Evolutionary conservation across 495 filamentous ascomycete genomes (phyloP).

Genomic region (Elaphomyces granulatus): DNA sequence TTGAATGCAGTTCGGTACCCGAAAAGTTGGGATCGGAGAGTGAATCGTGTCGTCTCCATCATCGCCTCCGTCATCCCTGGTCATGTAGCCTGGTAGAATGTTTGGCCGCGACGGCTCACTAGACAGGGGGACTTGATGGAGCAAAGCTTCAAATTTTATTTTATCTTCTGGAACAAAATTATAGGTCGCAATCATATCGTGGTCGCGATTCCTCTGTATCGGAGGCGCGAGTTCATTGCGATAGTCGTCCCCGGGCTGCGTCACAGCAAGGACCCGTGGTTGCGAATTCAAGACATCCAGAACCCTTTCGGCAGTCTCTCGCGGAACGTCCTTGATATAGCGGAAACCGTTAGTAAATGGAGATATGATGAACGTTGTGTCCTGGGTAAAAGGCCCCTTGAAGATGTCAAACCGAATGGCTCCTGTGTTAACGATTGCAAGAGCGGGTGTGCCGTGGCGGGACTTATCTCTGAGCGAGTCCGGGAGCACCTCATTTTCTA

Average conservation of each 20-base stretch:
- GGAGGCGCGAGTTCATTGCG: constrained; percentile 21
- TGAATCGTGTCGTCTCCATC: constrained; percentile 91
- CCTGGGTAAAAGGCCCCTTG: constrained; percentile 75
- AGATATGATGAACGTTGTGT: constrained; percentile 71
- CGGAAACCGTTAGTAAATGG: constrained; percentile 73
- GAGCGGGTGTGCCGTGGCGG: constrained; percentile 36
- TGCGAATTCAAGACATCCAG: constrained; percentile 60
- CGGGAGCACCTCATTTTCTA: constrained; percentile 60
- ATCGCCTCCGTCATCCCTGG: constrained; percentile 64
- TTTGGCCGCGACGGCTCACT: constrained; percentile 10
- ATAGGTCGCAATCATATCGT: constrained; percentile 4
- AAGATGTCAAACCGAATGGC: constrained; percentile 92
- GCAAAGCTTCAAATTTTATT: neutral
- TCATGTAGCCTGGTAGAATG: constrained; percentile 73
- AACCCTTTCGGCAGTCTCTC: constrained; percentile 52
- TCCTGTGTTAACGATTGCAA: constrained; percentile 77
- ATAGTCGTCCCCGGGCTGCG: constrained; percentile 8
- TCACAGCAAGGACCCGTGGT: constrained; percentile 35
- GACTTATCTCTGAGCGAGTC: constrained; percentile 38
- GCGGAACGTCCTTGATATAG: constrained; percentile 71
- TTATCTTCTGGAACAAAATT: neutral
- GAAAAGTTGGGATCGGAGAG: constrained; percentile 53
- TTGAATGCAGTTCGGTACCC: constrained; percentile 71
- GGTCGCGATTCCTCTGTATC: constrained; percentile 19
- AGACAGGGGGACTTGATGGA: constrained; percentile 14